phyloP scores from a whole-genome alignment of 768 basidiomycete genomes.

The Daedaleopsis nitida region DNA sequence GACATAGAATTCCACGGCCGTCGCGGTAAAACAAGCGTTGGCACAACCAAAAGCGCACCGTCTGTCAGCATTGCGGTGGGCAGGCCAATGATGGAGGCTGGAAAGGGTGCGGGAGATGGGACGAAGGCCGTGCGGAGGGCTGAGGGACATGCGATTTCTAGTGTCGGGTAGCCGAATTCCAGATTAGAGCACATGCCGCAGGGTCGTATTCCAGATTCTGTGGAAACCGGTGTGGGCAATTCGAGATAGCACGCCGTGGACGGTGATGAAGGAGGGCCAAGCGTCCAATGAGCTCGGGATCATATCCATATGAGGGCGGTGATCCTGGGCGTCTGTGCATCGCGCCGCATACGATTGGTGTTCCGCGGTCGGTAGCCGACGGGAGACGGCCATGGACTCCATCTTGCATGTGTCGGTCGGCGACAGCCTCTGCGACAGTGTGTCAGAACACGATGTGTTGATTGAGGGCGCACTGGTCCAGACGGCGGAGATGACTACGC shows the following conservation, averaged over 20 bases:
- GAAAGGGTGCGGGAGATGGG: conserved; percentile 11
- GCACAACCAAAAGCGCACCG: conserved; percentile 1
- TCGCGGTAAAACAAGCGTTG: neutral
- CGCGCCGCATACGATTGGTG: conserved; percentile 9
- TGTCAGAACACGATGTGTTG: conserved; percentile 4
- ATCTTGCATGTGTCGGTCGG: conserved; percentile 1
- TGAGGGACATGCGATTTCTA: neutral
- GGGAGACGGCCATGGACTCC: neutral
- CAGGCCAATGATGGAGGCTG: conserved; percentile 9
- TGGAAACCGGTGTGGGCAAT: conserved; percentile 4
- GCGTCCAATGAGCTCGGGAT: conserved; percentile 16
- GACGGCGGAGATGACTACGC: conserved; percentile 7
- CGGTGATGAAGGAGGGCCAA: conserved; percentile 11
- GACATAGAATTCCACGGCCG: neutral
- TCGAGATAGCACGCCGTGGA: conserved; percentile 5
- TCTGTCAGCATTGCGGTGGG: conserved; percentile 3
- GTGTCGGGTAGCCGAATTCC: conserved; percentile 8
- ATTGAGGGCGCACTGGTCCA: conserved; percentile 1
- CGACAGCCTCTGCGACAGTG: conserved; percentile 8
- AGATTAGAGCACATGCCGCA: conserved; percentile 18
- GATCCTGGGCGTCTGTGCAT: conserved; percentile 16
- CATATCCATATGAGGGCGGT: conserved; percentile 8
- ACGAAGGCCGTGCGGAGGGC: neutral
- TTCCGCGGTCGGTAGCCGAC: neutral
- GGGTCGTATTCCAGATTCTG: conserved; percentile 20